Conservation (phyloP, 208 protist species). For the Trypanosomatidae sp. region DNA sequence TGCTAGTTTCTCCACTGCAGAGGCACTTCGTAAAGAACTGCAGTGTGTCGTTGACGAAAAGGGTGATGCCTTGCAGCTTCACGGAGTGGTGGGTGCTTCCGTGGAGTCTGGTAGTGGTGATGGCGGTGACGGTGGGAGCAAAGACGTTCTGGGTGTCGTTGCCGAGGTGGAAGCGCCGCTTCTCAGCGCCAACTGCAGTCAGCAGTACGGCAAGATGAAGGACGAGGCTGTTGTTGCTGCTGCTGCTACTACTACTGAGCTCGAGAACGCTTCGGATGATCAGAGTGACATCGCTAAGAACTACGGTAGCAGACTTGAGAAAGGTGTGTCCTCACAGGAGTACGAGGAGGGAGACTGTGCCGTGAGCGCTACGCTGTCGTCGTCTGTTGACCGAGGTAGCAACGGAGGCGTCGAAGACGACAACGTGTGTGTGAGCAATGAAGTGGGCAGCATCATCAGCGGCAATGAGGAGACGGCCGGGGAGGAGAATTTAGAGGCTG, state of each 20-base stretch:
- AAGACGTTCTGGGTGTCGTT: conserved; percentile 2
- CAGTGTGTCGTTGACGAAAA: background rate
- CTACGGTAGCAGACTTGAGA: background rate
- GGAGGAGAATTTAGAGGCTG: background rate
- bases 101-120: background rate
- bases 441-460: background rate
- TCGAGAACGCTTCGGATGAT: background rate
- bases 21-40: background rate
- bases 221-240: background rate
- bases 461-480: background rate
- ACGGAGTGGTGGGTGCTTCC: no score
- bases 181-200: background rate
- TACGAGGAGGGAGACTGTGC: background rate
- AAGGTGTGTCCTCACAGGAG: background rate
- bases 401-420: background rate
- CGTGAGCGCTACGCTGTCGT: background rate
- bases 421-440: background rate
- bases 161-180: conserved; percentile 1
- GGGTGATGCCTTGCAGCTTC: background rate
- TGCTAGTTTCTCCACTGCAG: background rate
- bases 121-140: background rate
- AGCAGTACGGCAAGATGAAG: background rate
- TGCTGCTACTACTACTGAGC: background rate
- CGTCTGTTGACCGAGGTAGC: background rate
- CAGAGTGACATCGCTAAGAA: background rate